phyloP scores from a whole-genome alignment of 345 rosid genomes.

The Bruguiera gymnorhiza region DNA sequence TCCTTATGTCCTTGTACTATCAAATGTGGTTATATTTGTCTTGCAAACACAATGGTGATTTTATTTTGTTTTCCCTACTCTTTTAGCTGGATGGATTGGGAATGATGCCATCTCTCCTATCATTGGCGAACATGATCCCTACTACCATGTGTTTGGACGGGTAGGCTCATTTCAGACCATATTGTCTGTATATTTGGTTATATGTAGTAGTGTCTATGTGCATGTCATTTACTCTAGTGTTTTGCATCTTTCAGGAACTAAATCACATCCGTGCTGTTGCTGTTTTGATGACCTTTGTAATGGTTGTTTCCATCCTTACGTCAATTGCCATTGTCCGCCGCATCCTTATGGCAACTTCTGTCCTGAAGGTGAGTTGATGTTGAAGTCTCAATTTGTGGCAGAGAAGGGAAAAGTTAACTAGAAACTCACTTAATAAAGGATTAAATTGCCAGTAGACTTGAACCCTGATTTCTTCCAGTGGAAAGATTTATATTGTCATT shows the following conservation, averaged over 20 bases:
- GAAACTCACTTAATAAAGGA: not conserved
- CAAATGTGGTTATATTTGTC: constrained; percentile 4
- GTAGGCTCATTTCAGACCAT: constrained; percentile 37
- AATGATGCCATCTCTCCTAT: constrained; percentile 85
- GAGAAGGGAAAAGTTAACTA: not conserved
- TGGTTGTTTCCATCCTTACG: constrained; percentile 72
- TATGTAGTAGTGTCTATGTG: not conserved
- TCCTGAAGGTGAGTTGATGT: constrained; percentile 70
- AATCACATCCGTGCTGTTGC: constrained; percentile 68
- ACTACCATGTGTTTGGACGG: constrained; percentile 70
- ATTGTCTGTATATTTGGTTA: not conserved
- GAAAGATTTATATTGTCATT: too few relatives aligned
- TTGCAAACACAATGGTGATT: constrained; percentile 11
- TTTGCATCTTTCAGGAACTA: constrained; percentile 64
- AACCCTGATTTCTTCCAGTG: too few relatives aligned
- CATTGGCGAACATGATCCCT: constrained; percentile 84
- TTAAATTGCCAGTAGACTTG: too few relatives aligned
- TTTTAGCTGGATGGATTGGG: constrained; percentile 96
- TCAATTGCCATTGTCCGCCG: constrained; percentile 90
- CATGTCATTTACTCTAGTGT: constrained; percentile 3
- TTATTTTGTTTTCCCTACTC: not conserved
- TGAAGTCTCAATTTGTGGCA: not conserved
- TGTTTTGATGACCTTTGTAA: constrained; percentile 72
- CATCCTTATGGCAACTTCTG: constrained; percentile 94
- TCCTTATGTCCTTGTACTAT: constrained; percentile 5